These are phyloP conservation scores for Heteromeles arbutifolia DNA, from an alignment of 306 rosid genomes.

Conservation along the genomic window DNA sequence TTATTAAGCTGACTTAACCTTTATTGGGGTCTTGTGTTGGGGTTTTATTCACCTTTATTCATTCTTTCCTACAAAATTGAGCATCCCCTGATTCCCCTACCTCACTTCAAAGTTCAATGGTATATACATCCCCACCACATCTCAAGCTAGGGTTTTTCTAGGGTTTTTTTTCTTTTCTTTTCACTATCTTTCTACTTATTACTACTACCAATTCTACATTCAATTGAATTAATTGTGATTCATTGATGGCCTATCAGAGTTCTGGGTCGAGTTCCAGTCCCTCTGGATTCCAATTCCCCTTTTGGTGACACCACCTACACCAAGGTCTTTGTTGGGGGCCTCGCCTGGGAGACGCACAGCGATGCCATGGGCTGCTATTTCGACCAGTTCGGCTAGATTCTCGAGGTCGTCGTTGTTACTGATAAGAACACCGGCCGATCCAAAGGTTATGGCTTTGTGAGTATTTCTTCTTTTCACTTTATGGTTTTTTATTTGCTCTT, in stretches of 20 bases:
- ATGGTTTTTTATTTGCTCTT: neutral
- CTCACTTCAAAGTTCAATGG: constrained; percentile 15
- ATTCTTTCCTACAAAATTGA: neutral
- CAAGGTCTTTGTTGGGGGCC: constrained; percentile 91
- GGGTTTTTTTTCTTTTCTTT: too few relatives aligned
- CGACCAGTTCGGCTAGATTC: constrained; percentile 81
- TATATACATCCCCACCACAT: constrained; percentile 28
- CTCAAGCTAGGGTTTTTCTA: constrained; percentile 21
- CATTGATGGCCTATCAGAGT: constrained; percentile 68
- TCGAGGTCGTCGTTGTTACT: constrained; percentile 86
- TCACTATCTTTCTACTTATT: neutral
- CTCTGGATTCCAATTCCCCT: constrained; percentile 64
- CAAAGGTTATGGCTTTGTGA: constrained; percentile 97
- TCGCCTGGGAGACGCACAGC: constrained; percentile 97
- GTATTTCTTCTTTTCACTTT: constrained; percentile 38
- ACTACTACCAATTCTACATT: too few relatives aligned
- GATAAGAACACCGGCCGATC: constrained; percentile 95
- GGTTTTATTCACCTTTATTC: neutral
- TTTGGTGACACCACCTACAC: constrained; percentile 93
- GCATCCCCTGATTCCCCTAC: constrained; percentile 16
- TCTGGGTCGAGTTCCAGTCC: constrained; percentile 84
- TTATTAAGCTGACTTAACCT: neutral
- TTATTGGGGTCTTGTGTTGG: neutral
- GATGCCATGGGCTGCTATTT: constrained; percentile 84
- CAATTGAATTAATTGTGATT: constrained; percentile 4